These are phyloP conservation scores for Fusarium guadeloupense DNA, from an alignment of 2,329 filamentous ascomycete species.

Conservation along the genomic window DNA sequence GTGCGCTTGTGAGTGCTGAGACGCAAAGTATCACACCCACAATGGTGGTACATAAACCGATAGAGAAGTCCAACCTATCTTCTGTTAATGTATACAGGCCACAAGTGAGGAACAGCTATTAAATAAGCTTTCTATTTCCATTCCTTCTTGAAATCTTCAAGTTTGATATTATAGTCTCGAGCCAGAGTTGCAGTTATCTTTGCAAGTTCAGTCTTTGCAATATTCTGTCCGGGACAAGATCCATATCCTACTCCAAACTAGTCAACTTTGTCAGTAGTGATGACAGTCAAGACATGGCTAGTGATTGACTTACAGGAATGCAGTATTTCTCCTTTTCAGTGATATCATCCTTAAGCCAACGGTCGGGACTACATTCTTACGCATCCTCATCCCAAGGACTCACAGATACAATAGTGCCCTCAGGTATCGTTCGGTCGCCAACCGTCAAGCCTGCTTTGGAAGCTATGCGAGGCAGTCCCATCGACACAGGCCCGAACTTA, in stretches of 20 bases:
- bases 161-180: conserved; percentile 19
- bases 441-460: conserved; percentile 46
- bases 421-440: conserved; percentile 43
- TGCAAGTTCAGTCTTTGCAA: conserved; percentile 25
- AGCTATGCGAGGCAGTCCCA: conserved; percentile 39
- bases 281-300: neutral
- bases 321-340: conserved; percentile 10
- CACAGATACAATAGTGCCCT: conserved; percentile 40
- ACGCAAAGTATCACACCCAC: too few relatives aligned
- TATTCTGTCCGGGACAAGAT: conserved; percentile 27
- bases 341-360: conserved; percentile 15
- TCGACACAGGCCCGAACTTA: conserved; percentile 45
- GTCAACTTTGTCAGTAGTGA: neutral
- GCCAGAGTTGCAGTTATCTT: conserved; percentile 26
- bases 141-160: conserved; percentile 15
- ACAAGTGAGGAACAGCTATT: conserved; percentile 10
- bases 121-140: conserved; percentile 29
- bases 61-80: too few relatives aligned
- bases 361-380: conserved; percentile 34
- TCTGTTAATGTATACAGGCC: neutral
- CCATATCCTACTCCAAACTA: conserved; percentile 28
- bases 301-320: conserved; percentile 11
- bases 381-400: conserved; percentile 47
- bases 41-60: too few relatives aligned
- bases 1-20: too few relatives aligned